A percentile compares a stretch with the other conserved stretches of the same genome.
phyloP scores from a whole-genome alignment of 345 rosid species.

The Syzygium grande region DNA sequence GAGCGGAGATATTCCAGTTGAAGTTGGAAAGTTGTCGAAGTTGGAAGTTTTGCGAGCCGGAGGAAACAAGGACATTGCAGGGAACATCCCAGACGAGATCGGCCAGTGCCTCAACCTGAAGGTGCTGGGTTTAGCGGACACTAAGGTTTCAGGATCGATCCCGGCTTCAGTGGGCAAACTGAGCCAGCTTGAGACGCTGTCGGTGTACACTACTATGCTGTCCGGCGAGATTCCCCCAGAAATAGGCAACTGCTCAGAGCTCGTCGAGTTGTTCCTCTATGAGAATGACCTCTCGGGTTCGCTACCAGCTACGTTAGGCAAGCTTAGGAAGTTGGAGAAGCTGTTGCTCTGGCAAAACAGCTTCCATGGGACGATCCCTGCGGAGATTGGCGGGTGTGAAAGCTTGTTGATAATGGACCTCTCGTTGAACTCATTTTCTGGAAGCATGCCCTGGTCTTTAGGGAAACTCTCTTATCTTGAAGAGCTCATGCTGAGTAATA shows the following conservation, averaged over 20 bases:
- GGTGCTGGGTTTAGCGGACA: conserved; percentile 73
- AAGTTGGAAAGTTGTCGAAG: conserved; percentile 46
- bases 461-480: conserved; percentile 56
- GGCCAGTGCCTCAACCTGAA: conserved; percentile 55
- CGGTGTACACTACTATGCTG: conserved; percentile 55
- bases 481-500: conserved; percentile 85
- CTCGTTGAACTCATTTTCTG: conserved; percentile 68
- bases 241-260: conserved; percentile 66
- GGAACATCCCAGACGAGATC: conserved; percentile 61
- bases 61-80: conserved; percentile 68
- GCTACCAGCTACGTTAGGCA: conserved; percentile 52
- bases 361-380: conserved; percentile 60
- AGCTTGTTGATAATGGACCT: conserved; percentile 57
- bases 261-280: conserved; percentile 55
- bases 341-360: conserved; percentile 71
- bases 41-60: conserved; percentile 63
- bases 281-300: conserved; percentile 67
- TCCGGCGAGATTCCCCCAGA: conserved; percentile 67
- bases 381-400: conserved; percentile 68
- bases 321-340: conserved; percentile 47
- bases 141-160: conserved; percentile 57
- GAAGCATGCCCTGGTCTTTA: conserved; percentile 58
- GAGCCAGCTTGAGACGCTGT: conserved; percentile 48
- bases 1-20: conserved; percentile 45
- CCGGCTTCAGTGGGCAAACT: conserved; percentile 68